A percentile compares a stretch with the other conserved stretches of the same genome.
phyloP scores from a whole-genome alignment of 805 yeast genomes.

The Candida corydali region DNA sequence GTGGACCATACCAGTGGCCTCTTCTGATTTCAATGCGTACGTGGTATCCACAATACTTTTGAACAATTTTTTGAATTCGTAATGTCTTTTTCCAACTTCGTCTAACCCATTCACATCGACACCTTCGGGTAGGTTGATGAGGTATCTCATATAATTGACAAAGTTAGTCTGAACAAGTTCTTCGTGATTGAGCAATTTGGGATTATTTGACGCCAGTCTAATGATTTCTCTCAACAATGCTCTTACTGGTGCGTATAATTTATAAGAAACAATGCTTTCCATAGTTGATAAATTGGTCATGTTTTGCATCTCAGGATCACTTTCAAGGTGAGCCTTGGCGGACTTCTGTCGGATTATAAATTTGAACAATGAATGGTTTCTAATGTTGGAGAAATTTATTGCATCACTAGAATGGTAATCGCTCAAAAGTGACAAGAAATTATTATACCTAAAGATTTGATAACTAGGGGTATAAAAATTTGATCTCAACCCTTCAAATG shows the following conservation, averaged over 20 bases:
- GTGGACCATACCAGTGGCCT: slow-evolving; percentile 18
- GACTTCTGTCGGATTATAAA: slow-evolving; percentile 21
- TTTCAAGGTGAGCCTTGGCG: slow-evolving; percentile 9
- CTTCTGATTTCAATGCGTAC: slow-evolving; percentile 23
- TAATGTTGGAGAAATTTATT: slow-evolving; percentile 31
- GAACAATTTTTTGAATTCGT: slow-evolving; percentile 24
- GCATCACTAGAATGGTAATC: slow-evolving; percentile 34
- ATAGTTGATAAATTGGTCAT: slow-evolving; percentile 15
- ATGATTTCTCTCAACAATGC: slow-evolving; percentile 24
- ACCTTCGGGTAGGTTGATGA: slow-evolving; percentile 27
- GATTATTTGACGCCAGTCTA: slow-evolving; percentile 7
- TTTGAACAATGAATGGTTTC: slow-evolving; percentile 28
- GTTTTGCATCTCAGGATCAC: neutral
- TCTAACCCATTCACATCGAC: slow-evolving; percentile 13
- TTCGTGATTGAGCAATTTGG: slow-evolving; percentile 18
- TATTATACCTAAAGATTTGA: slow-evolving; percentile 26
- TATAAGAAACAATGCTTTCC: slow-evolving; percentile 29
- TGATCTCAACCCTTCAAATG: slow-evolving; percentile 17
- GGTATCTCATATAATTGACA: slow-evolving; percentile 31
- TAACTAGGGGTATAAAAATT: slow-evolving; percentile 24
- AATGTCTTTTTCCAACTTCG: slow-evolving; percentile 22
- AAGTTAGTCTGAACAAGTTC: slow-evolving; percentile 37
- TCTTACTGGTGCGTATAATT: slow-evolving; percentile 22
- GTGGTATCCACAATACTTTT: slow-evolving; percentile 22
- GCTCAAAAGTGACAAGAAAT: slow-evolving; percentile 25